Evolutionary conservation across 768 basidiomycete species (phyloP).

Genomic region (Tulasnella sp.): DNA sequence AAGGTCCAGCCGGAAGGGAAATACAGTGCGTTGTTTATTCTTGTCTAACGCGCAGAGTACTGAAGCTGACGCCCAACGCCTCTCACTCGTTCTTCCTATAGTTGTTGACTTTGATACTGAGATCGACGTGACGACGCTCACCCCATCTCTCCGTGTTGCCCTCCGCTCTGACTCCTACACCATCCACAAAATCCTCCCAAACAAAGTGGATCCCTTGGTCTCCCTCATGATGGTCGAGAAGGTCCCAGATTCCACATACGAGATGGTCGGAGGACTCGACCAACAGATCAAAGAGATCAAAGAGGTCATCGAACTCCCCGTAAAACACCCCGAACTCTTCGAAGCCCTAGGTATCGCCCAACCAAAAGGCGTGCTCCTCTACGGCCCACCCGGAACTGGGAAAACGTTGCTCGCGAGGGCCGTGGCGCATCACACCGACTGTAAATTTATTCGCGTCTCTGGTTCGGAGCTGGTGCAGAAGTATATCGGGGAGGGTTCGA

Average conservation of each 20-base stretch:
- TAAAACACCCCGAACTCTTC: conserved; percentile 95
- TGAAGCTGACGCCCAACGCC: background rate
- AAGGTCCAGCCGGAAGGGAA: conserved; percentile 99
- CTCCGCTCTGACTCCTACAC: conserved; percentile 94
- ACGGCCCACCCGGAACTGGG: conserved; percentile 93
- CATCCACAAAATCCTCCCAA: conserved; percentile 91
- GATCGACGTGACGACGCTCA: conserved; percentile 68
- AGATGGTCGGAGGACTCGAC: conserved; percentile 98
- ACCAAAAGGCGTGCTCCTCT: conserved; percentile 90
- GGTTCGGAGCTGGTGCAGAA: conserved; percentile 94
- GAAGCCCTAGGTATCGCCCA: conserved; percentile 94
- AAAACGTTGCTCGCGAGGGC: conserved; percentile 93
- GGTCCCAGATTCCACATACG: conserved; percentile 97
- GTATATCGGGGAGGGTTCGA: conserved; percentile 92
- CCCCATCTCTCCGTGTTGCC: conserved; percentile 81
- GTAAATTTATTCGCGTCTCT: conserved; percentile 91
- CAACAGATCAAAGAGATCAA: conserved; percentile 98
- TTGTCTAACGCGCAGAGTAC: too few species aligned
- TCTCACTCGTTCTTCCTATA: conserved; percentile 24
- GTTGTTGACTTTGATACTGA: conserved; percentile 90
- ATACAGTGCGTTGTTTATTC: conserved; percentile 95
- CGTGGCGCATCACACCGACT: conserved; percentile 95
- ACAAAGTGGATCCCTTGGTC: conserved; percentile 96
- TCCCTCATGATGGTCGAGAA: conserved; percentile 99
- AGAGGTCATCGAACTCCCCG: conserved; percentile 95